Conservation (phyloP, 176 grass and related monocot genomes). For the Rhynchospora pubera region DNA sequence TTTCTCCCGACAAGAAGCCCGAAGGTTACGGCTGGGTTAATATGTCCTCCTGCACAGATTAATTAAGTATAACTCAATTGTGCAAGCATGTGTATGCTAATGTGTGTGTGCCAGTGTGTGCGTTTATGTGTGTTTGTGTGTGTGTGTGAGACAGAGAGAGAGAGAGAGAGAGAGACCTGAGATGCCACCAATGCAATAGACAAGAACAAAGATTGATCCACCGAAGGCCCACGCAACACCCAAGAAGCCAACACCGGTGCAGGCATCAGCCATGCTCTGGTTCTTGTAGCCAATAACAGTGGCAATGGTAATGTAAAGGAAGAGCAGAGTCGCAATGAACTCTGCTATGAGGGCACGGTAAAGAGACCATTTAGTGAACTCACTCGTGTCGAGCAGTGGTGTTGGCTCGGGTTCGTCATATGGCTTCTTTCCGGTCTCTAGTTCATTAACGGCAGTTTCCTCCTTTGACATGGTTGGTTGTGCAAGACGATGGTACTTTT, state of each 20-base stretch:
- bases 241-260: conserved; percentile 62
- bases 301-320: conserved; percentile 76
- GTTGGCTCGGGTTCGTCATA: conserved; percentile 49
- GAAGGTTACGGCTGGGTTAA: conserved; percentile 85
- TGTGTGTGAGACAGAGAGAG: background rate
- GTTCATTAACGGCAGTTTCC: background rate
- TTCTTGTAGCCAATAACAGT: conserved; percentile 83
- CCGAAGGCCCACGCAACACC: conserved; percentile 84
- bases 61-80: background rate
- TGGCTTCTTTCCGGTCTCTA: conserved; percentile 21
- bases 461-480: conserved; percentile 27
- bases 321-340: conserved; percentile 74
- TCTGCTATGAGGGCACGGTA: conserved; percentile 78
- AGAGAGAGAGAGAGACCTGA: conserved; percentile 35
- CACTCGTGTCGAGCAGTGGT: conserved; percentile 43
- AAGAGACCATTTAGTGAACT: conserved; percentile 53
- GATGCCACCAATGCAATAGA: conserved; percentile 69
- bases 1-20: conserved; percentile 54
- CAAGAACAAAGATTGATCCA: conserved; percentile 80
- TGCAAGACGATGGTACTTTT: background rate
- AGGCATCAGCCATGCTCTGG: conserved; percentile 14
- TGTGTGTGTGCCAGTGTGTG: background rate
- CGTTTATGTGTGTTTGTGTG: background rate
- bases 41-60: conserved; percentile 57
- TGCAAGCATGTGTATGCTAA: background rate